A percentile compares a stretch with the other conserved stretches of the same genome.
phyloP scores from a whole-genome alignment of 768 basidiomycete genomes.

The Lentinula aciculospora region DNA sequence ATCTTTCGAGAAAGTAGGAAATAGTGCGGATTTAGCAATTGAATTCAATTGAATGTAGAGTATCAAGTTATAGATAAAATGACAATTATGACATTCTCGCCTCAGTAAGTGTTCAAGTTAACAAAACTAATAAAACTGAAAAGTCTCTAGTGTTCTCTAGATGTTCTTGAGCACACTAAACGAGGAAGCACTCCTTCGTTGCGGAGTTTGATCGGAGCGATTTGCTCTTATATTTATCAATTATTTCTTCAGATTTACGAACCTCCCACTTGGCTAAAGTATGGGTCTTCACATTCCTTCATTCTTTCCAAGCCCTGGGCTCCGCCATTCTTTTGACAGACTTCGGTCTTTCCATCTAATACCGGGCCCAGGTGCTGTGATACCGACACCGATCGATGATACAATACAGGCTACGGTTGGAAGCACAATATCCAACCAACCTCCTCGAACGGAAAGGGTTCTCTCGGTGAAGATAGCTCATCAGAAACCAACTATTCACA shows the following conservation, averaged over 20 bases:
- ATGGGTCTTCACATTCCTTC: slow-evolving; percentile 22
- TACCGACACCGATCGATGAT: not conserved
- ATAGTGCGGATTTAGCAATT: not conserved
- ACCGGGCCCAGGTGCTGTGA: not conserved
- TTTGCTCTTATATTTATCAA: not conserved
- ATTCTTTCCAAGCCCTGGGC: slow-evolving; percentile 22
- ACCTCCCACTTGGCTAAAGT: slow-evolving; percentile 3
- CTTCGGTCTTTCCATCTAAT: slow-evolving; percentile 40
- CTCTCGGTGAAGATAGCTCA: not conserved
- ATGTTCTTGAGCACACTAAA: too few relatives aligned
- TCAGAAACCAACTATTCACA: not conserved
- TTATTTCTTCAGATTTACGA: not conserved
- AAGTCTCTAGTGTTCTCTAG: too few relatives aligned
- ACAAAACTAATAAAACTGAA: too few relatives aligned
- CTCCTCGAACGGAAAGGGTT: not conserved
- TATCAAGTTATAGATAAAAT: too few relatives aligned
- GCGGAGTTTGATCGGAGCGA: not conserved
- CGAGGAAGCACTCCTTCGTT: not conserved
- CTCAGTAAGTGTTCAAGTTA: too few relatives aligned
- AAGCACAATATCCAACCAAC: not conserved
- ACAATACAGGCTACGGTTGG: not conserved
- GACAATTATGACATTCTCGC: too few relatives aligned
- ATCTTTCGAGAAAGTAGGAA: not conserved
- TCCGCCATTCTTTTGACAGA: slow-evolving; percentile 29
- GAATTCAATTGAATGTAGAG: not conserved